A percentile compares a stretch with the other conserved stretches of the same genome.
Conservation (phyloP, 192 early-diverging fungal species). For the Coemansia sp. region DNA sequence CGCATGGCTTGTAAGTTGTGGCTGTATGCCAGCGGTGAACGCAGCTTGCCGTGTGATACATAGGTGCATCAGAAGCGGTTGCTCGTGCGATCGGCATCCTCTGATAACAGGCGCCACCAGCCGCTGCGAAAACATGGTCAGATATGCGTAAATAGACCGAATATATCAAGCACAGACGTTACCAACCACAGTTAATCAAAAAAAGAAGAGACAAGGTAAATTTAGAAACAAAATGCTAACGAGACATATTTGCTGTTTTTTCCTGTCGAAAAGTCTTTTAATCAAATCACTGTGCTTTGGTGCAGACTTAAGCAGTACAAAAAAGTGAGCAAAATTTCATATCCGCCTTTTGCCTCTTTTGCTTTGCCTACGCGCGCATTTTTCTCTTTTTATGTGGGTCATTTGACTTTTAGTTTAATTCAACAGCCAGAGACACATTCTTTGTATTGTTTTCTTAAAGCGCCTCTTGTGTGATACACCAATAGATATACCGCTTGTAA, state of each 20-base stretch:
- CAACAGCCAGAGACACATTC: background rate
- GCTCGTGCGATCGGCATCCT: background rate
- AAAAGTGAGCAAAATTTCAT: too few species aligned
- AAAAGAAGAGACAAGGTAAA: too few species aligned
- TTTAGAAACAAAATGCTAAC: too few species aligned
- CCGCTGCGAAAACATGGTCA: too few species aligned
- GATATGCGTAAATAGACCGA: too few species aligned
- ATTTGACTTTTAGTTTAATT: background rate
- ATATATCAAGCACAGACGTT: too few species aligned
- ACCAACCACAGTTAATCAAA: too few species aligned
- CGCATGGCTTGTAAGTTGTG: background rate
- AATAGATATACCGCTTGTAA: background rate
- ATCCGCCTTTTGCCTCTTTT: too few species aligned
- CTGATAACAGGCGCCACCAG: background rate
- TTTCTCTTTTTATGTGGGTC: background rate
- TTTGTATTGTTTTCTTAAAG: background rate
- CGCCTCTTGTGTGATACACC: background rate
- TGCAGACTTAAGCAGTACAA: too few species aligned
- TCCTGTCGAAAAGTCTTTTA: too few species aligned
- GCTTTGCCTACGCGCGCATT: background rate
- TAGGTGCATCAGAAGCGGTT: background rate
- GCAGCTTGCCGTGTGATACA: constrained; percentile 3
- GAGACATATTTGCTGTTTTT: too few species aligned
- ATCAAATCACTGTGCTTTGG: too few species aligned
- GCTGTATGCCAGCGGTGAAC: background rate